Percentiles rank a stretch among this genome's conserved stretches.
Conservation (phyloP, 192 early-diverging fungal genomes). For the Phlyctochytrium bullatum region DNA sequence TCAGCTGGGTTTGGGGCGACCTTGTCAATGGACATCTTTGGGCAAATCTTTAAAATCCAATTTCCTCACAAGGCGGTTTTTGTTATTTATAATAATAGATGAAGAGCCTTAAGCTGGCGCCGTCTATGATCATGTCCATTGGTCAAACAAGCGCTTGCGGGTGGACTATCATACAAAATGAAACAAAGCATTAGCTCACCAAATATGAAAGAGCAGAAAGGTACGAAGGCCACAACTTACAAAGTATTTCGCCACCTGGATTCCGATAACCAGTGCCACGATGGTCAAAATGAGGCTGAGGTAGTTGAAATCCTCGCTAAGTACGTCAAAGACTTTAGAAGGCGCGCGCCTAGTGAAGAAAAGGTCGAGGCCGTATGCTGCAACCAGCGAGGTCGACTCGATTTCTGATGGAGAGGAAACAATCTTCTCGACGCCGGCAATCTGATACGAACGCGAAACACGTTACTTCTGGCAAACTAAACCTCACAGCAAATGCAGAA, state of each 20-base stretch:
- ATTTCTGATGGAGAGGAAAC: conserved; percentile 72
- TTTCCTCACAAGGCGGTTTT: no score
- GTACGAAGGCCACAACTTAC: conserved; percentile 24
- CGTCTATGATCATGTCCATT: conserved; percentile 38
- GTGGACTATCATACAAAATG: conserved; percentile 25
- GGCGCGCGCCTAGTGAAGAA: conserved; percentile 84
- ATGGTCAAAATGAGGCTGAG: conserved; percentile 78
- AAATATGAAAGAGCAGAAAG: background rate
- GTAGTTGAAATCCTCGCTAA: conserved; percentile 92
- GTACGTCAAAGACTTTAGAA: conserved; percentile 86
- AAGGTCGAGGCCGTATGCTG: conserved; percentile 86
- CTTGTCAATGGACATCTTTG: no score
- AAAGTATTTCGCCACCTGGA: conserved; percentile 60
- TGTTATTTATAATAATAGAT: no score
- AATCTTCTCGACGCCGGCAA: conserved; percentile 69
- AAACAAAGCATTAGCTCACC: background rate
- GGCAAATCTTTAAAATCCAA: no score
- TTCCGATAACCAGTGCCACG: conserved; percentile 68
- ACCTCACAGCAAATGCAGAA: conserved; percentile 6
- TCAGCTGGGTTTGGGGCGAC: no score
- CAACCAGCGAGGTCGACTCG: conserved; percentile 91
- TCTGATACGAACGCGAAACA: conserved; percentile 24
- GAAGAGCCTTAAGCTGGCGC: no score
- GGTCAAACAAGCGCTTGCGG: conserved; percentile 37
- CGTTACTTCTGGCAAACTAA: background rate